Evolutionary conservation across 352 stramenopile species (phyloP), one percentile per base, ranked within the genome.

Genomic region (Globisporangium polare): DNA sequence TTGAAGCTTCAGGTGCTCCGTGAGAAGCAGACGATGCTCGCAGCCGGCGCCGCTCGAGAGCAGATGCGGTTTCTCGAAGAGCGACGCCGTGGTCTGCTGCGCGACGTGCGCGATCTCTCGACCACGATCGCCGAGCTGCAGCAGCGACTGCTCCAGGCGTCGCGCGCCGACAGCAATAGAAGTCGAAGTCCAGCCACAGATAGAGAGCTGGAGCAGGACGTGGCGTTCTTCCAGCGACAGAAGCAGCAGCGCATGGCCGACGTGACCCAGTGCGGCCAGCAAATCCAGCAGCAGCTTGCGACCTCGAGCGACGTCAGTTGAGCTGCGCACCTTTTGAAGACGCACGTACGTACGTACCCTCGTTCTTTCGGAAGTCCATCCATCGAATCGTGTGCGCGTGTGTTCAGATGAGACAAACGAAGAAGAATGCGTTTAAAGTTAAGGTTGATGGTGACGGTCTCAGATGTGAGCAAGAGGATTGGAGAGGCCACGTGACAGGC

Each of bases 61-160:
- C 33, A 35, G 13, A 46, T 53, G 27, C 49, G 20, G 12, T 53
- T 64, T 13, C 45, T 26, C 15, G 58, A 64, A 3, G 58, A 42
- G 20, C 37, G 37, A 7, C 58, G 58, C 2, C 37, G 37, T 0
- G 18, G 37, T 2, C 37, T 65, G 1, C 7, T 59, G 15, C 26
- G 29, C n/a, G 58, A 59, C 6, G 33, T 53, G 37, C 37, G 58
- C 50, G 49, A 59, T 51, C 49, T 65, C 20, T 58, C 49, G 27
- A 29, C n/a, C 31, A 13, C 50, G 26, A 52, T 65, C 27, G 27
- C 15, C 8, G 58, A 58, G 7, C 26, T 59, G 0, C 58, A 42
- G 37, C 39, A 49, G n/a, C 47, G 46, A 2, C 2, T 46, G 45
- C 18, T 33, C 0, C 26, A 52, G 31, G 26, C 18, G 10, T 37